These are phyloP conservation scores for Phaeoacremonium minimum DNA, from an alignment of 2,329 filamentous ascomycete species.

Conservation along the genomic window DNA sequence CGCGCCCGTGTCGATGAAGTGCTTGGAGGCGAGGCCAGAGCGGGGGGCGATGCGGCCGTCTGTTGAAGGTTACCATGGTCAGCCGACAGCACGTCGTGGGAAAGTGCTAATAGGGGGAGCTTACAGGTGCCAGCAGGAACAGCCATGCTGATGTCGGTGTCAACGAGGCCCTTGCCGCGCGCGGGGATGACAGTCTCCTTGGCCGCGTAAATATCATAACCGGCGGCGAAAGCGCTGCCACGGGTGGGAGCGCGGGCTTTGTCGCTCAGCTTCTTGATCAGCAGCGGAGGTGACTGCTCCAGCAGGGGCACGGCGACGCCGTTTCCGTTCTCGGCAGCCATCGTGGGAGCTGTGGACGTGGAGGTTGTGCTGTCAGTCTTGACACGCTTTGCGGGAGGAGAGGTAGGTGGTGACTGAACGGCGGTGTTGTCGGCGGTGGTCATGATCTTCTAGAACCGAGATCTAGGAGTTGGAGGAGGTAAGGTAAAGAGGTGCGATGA, in stretches of 20 bases:
- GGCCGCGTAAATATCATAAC: slow-evolving; percentile 88
- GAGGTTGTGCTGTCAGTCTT: slow-evolving; percentile 49
- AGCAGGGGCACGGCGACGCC: slow-evolving; percentile 22
- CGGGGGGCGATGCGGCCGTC: slow-evolving; percentile 88
- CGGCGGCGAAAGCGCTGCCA: slow-evolving; percentile 84
- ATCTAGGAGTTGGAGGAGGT: too few relatives aligned
- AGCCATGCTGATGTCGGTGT: slow-evolving; percentile 87
- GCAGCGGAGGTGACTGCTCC: slow-evolving; percentile 55
- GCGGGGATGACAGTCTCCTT: slow-evolving; percentile 72
- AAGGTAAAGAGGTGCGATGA: too few relatives aligned
- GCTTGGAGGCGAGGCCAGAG: slow-evolving; percentile 86
- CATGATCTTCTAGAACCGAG: slow-evolving; percentile 17
- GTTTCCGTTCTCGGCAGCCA: slow-evolving; percentile 19
- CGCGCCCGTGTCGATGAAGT: slow-evolving; percentile 94
- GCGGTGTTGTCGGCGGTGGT: slow-evolving; percentile 25
- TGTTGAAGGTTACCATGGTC: slow-evolving; percentile 26
- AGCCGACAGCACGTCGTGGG: not conserved
- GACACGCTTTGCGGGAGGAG: slow-evolving; percentile 75
- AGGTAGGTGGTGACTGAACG: slow-evolving; percentile 56
- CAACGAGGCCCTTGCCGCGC: slow-evolving; percentile 78
- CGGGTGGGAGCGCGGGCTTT: slow-evolving; percentile 81
- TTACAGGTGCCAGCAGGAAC: slow-evolving; percentile 86
- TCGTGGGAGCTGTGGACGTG: slow-evolving; percentile 11
- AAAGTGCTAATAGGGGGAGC: slow-evolving; percentile 19
- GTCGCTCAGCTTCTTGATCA: slow-evolving; percentile 83